Evolutionary conservation across 169 alveolate species (phyloP), one percentile per base, ranked within the genome.

Genomic region (Plasmodium gallinaceum): DNA sequence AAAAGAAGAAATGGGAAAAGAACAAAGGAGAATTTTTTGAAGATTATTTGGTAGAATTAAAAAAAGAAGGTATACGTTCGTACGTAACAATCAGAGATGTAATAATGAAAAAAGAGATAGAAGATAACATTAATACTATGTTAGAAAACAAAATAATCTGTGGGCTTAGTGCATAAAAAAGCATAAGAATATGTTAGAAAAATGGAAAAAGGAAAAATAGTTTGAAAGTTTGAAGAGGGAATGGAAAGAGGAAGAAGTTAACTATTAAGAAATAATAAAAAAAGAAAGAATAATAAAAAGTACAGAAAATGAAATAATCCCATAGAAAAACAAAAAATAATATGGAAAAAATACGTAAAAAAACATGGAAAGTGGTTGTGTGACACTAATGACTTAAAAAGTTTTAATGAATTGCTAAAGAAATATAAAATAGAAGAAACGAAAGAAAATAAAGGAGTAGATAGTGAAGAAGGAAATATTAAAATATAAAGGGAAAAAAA

Each of bases 11-110:
- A 57, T 57, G 66, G 66, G 66, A 57, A 57, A 0, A 10, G 10
- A 16, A 57, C 1, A 57, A n/a, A 57, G 66, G 66, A 10, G 66
- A 57, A n/a, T 57, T 57, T 57, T 57, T 57, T 14, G 66, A 10
- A 57, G 16, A 14, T 14, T 57, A 24, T 57, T n/a, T 57, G 16
- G 66, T 14, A 57, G 66, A 57, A 16, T n/a, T n/a, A n/a, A n/a
- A n/a, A n/a, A n/a, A n/a, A n/a, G n/a, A n/a, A n/a, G n/a, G n/a
- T n/a, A n/a, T 57, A n/a, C n/a, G n/a, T n/a, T n/a, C n/a, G n/a
- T n/a, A n/a, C n/a, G n/a, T n/a, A n/a, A n/a, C n/a, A n/a, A n/a
- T n/a, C n/a, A n/a, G n/a, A n/a, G n/a, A n/a, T n/a, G n/a, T n/a
- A n/a, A n/a, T n/a, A n/a, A n/a, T n/a, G n/a, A n/a, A n/a, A n/a